Evolutionary conservation across 805 yeast species (phyloP).

Genomic region (Candida andamanensis): DNA sequence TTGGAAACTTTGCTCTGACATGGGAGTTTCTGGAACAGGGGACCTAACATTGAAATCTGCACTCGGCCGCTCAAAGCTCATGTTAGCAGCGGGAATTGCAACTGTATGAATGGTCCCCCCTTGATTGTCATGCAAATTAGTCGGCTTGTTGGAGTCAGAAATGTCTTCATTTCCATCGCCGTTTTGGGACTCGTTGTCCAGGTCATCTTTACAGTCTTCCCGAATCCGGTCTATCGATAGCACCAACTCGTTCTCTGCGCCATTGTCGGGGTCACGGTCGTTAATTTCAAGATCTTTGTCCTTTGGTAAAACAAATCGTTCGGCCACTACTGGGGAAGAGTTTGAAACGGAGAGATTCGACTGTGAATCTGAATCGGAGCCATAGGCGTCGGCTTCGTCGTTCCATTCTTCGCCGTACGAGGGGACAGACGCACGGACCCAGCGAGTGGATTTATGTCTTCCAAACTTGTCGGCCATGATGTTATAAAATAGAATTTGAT

Average conservation of each 20-base stretch:
- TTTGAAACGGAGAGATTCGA: conserved; percentile 6
- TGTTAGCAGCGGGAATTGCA: not conserved
- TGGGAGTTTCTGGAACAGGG: conserved; percentile 24
- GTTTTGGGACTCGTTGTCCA: not conserved
- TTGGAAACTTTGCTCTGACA: conserved; percentile 30
- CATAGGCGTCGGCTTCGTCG: conserved; percentile 27
- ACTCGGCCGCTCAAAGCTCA: conserved; percentile 22
- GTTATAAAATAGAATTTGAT: conserved; percentile 1
- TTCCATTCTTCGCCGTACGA: conserved; percentile 40
- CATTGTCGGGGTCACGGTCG: conserved; percentile 3
- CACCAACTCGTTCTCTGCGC: conserved; percentile 17
- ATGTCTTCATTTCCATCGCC: too few species aligned
- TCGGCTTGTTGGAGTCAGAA: not conserved
- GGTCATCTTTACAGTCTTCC: conserved; percentile 14
- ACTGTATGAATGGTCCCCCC: conserved; percentile 4
- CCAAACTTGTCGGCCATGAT: conserved; percentile 32
- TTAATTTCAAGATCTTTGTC: conserved; percentile 1
- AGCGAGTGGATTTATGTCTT: conserved; percentile 39
- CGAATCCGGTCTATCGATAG: conserved; percentile 30
- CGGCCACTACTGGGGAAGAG: conserved; percentile 11
- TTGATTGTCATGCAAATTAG: conserved; percentile 6
- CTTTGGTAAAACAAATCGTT: conserved; percentile 12
- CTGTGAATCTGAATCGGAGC: conserved; percentile 11
- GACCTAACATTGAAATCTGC: conserved; percentile 21
- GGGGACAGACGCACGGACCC: conserved; percentile 42